Base-by-base conservation (phyloP, 2,329 filamentous ascomycete genomes). In the Stagonosporopsis chrysanthemi region DNA sequence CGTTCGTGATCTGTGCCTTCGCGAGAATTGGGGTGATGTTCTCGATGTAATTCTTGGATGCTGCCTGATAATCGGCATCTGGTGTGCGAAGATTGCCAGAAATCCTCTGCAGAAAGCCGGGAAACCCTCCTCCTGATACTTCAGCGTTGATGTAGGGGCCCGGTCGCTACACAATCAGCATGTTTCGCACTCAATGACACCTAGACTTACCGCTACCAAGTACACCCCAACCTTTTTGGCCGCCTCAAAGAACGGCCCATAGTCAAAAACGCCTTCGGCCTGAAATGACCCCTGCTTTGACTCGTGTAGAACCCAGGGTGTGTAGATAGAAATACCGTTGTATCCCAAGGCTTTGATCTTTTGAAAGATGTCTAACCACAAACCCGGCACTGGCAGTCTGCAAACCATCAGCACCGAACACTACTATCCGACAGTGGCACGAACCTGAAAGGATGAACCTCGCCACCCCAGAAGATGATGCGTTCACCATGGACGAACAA, bases 321-420 rank as follows among this genome's bases (percentile, higher is more conserved):
- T 80, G 67, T 93, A 93, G 72, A 92, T 90, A 0, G 89, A 91
- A 1, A 92, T 87, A 36, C 85, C 84, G 66, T 89, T 92, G 75
- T 92, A 92, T 0, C 91, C 91, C 1, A 91, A 75, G 0, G 90
- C 88, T 73, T 89, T 92, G 73, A 93, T 85, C 75, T 95, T 95
- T 63, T 94, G 88, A 65, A 95, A 88, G 2, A 93, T 69, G 64
- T 93, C 90, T 3, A 89, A 79, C 81, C 87, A 88, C 2, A 89
- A 78, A 35, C 80, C 77, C 2, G 84, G 81, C 3, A 88, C 86
- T 3, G 86, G 85, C 1, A 88, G 76, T 60, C 83, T 81, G 36
- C 6, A 38, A 2, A 11, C 2, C 12, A 7, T 56, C 43, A 52
- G 53, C 9, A 39, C 23, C 8, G 6, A 42, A 39, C 2, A 11